Base-by-base conservation (phyloP, 2,329 filamentous ascomycete genomes). In the Nannizziopsis arthrosporioides region DNA sequence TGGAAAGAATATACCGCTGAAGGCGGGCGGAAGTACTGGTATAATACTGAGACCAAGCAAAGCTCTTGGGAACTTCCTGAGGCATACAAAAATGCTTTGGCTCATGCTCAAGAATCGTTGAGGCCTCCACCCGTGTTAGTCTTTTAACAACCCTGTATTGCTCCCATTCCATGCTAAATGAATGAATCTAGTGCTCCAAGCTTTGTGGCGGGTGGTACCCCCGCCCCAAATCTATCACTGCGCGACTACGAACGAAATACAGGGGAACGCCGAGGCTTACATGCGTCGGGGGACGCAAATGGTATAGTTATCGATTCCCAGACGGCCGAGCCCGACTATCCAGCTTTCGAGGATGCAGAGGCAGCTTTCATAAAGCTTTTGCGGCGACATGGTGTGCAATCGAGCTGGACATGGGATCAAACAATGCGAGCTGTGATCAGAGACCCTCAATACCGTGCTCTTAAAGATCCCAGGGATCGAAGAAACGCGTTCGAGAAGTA, bases 51-150 rank as follows among this genome's bases (percentile, higher is more conserved):
- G 66, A 89, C 85, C 39, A 89, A 90, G 68, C 78, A 88, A 69
- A 96, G 88, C 64, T 87, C 85, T 30, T 98, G 92, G 92, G 84
- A 89, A 60, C 89, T 94, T 76, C 92, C 92, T 48, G 84, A 87
- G 48, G 79, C 71, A 53, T 89, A 89, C 68, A 87, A 85, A 61
- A 75, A 76, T 57, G 84, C 85, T 51, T 72, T 89, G 50, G 81
- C 81, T 44, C 76, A 79, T 54, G 72, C 57, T 46, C 63, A 63
- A 48, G 61, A 67, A 14, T 63, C 70, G 22, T 65, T 68, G 34
- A 67, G 67, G 50, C 67, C 69, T 31, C 57, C 66, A 35, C 63
- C 69, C 52, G 65, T 69, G 72, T 76, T 67, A 60, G 72, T 39
- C n/a, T 17, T 11, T 18, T 10, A 34, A 14, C 67, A 9, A 12